Percentiles rank a stretch among this genome's conserved stretches.
phyloP scores from a whole-genome alignment of 495 filamentous ascomycete genomes.

The Penicillium macrosclerotiorum region DNA sequence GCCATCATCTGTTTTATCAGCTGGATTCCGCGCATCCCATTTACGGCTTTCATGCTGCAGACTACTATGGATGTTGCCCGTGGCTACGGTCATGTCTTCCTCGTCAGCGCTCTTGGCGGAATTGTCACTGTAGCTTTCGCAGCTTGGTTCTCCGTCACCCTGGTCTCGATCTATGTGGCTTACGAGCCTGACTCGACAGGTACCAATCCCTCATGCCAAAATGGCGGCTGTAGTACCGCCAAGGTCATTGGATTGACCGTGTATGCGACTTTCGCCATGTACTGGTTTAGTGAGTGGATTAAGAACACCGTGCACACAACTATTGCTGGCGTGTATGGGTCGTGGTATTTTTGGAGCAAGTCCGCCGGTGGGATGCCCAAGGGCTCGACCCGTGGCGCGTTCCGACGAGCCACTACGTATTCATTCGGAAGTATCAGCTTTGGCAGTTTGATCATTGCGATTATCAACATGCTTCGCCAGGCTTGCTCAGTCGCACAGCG shows the following conservation, averaged over 20 bases:
- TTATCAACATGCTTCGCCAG: conserved; percentile 81
- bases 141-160: conserved; percentile 60
- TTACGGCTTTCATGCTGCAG: conserved; percentile 85
- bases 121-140: conserved; percentile 70
- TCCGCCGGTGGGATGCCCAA: conserved; percentile 64
- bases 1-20: conserved; percentile 75
- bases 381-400: conserved; percentile 69
- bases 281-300: conserved; percentile 89
- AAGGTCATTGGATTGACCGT: conserved; percentile 82
- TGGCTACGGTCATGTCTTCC: conserved; percentile 78
- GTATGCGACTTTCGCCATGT: conserved; percentile 84
- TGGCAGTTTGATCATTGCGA: conserved; percentile 79
- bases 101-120: conserved; percentile 79
- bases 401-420: conserved; percentile 77
- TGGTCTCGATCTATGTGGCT: conserved; percentile 71
- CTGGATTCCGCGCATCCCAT: conserved; percentile 87
- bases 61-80: conserved; percentile 84
- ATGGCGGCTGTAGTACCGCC: conserved; percentile 66
- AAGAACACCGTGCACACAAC: conserved; percentile 91
- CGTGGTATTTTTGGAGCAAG: conserved; percentile 81
- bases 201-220: conserved; percentile 64
- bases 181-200: conserved; percentile 59
- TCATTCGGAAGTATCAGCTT: conserved; percentile 89
- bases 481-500: conserved; percentile 69
- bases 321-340: conserved; percentile 84